Conservation (phyloP, 345 rosid species). For the Lepidium aucheri region DNA sequence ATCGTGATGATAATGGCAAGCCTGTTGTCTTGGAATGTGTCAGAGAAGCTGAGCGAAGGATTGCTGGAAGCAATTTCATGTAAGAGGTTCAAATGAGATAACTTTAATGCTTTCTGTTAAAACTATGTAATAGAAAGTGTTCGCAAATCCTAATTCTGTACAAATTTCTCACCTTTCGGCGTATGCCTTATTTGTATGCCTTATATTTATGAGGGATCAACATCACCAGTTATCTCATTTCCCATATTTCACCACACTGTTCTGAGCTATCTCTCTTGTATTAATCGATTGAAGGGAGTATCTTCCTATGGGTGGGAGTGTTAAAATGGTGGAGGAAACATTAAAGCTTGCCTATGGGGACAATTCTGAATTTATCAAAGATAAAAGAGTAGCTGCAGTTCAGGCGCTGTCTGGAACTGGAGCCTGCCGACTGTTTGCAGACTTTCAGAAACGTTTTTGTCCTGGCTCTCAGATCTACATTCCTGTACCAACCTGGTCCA, state of each 20-base stretch:
- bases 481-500: conserved; percentile 93
- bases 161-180: not conserved
- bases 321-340: conserved; percentile 80
- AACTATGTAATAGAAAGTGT: not conserved
- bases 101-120: not conserved
- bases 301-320: conserved; percentile 98
- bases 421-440: conserved; percentile 93
- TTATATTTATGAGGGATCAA: not conserved
- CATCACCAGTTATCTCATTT: not conserved
- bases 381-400: conserved; percentile 82
- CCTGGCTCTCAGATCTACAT: conserved; percentile 86
- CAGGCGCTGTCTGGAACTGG: conserved; percentile 96
- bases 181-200: not conserved
- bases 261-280: not conserved
- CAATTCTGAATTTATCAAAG: conserved; percentile 66
- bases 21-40: conserved; percentile 89
- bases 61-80: conserved; percentile 75
- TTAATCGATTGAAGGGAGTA: conserved; percentile 56
- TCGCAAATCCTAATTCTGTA: not conserved
- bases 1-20: conserved; percentile 90
- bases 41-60: conserved; percentile 82
- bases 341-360: conserved; percentile 93
- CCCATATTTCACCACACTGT: not conserved
- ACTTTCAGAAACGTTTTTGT: conserved; percentile 80
- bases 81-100: conserved; percentile 21